phyloP scores from a whole-genome alignment of 2,329 filamentous ascomycete genomes.

The Aspergillus novoparasiticus region DNA sequence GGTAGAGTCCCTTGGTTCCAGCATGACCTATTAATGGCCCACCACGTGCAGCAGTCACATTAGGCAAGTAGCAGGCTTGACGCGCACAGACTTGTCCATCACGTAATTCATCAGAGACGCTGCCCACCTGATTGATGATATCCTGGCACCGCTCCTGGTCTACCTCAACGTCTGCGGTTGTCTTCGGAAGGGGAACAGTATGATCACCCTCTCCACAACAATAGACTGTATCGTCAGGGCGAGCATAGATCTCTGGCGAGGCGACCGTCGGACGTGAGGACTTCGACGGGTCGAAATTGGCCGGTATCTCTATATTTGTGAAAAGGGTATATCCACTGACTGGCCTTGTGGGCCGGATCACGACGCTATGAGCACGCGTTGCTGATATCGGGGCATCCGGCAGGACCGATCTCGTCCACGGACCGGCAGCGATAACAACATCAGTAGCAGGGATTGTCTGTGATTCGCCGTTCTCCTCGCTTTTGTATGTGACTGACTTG shows the following conservation, averaged over 20 bases:
- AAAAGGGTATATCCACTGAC: conserved; percentile 62
- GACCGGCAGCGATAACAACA: conserved; percentile 63
- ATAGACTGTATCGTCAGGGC: conserved; percentile 87
- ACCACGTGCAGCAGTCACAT: conserved; percentile 60
- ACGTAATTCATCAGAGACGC: conserved; percentile 60
- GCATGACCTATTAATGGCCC: conserved; percentile 79
- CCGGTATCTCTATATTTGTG: conserved; percentile 77
- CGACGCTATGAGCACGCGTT: conserved; percentile 65
- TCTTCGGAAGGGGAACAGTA: conserved; percentile 71
- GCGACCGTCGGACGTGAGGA: conserved; percentile 62
- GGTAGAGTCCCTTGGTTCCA: conserved; percentile 69
- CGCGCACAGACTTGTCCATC: conserved; percentile 69
- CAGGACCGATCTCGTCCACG: conserved; percentile 60
- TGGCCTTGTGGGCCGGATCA: conserved; percentile 58
- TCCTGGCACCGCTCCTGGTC: conserved; percentile 81
- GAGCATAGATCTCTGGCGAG: conserved; percentile 89
- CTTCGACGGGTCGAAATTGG: conserved; percentile 56
- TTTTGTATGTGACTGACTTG: conserved; percentile 64
- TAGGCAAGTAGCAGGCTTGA: conserved; percentile 93
- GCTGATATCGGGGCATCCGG: conserved; percentile 60
- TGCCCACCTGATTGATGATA: conserved; percentile 74
- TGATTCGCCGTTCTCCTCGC: conserved; percentile 53
- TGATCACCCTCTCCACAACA: conserved; percentile 90
- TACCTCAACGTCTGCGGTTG: conserved; percentile 72
- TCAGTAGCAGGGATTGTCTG: conserved; percentile 60